Conservation (phyloP, 1,284 basidiomycete genomes). For the Grifola frondosa region DNA sequence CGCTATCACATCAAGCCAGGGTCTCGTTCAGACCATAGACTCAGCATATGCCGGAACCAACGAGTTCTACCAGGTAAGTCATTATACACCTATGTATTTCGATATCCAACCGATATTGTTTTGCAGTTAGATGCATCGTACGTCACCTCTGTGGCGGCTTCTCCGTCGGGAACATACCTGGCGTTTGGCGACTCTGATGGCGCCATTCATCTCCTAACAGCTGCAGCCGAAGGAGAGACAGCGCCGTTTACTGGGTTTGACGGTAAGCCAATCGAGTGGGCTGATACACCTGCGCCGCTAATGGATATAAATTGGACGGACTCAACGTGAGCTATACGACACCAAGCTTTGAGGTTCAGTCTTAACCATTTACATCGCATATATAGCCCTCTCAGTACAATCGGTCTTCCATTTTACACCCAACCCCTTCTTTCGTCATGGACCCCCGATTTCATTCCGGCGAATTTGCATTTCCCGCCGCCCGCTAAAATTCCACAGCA, state of each 20-base stretch:
- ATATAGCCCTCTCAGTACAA: constrained; percentile 78
- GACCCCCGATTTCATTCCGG: constrained; percentile 53
- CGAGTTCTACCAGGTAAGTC: constrained; percentile 74
- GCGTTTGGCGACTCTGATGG: constrained; percentile 93
- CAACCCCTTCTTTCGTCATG: constrained; percentile 80
- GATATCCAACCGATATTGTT: constrained; percentile 7
- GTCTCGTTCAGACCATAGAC: constrained; percentile 90
- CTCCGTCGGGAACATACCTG: constrained; percentile 86
- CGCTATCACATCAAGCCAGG: constrained; percentile 80
- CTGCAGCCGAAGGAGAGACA: constrained; percentile 62
- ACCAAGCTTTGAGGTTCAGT: neutral
- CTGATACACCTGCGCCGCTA: constrained; percentile 70
- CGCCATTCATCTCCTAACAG: constrained; percentile 81
- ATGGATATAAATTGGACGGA: constrained; percentile 82
- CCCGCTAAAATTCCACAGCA: constrained; percentile 79
- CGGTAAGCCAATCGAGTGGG: constrained; percentile 82
- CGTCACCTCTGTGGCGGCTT: constrained; percentile 81
- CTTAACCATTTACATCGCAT: constrained; percentile 6
- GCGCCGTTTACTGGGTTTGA: constrained; percentile 88
- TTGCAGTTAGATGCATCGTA: constrained; percentile 71
- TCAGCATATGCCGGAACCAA: constrained; percentile 67
- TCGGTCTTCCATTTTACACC: constrained; percentile 90
- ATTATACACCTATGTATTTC: constrained; percentile 1
- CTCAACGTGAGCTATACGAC: constrained; percentile 57
- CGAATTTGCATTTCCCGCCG: constrained; percentile 52